A percentile compares a stretch with the other conserved stretches of the same genome.
Evolutionary conservation across 495 filamentous ascomycete species (phyloP).

Genomic region (Cenococcum geophilum): DNA sequence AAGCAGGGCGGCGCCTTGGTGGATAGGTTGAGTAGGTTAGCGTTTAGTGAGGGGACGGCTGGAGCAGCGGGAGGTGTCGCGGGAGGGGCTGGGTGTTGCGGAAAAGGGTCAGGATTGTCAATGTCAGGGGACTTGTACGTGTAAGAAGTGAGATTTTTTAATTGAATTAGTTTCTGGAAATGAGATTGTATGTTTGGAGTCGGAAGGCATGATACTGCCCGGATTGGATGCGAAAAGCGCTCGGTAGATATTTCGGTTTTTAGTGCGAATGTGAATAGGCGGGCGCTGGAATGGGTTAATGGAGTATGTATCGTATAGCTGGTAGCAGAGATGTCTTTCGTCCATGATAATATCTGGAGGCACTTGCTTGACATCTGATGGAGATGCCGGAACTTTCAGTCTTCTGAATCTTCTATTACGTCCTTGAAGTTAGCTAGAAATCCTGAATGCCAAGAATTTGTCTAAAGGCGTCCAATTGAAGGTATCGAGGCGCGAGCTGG

Average conservation of each 20-base stretch:
- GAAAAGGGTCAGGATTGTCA: constrained; percentile 1
- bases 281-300: background rate
- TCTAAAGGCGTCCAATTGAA: too few species aligned
- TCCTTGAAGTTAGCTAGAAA: too few species aligned
- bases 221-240: background rate
- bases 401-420: too few species aligned
- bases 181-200: background rate
- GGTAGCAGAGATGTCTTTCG: background rate
- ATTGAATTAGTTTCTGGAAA: background rate
- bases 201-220: background rate
- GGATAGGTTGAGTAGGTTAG: constrained; percentile 32
- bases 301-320: background rate
- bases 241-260: background rate
- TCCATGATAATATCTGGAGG: background rate
- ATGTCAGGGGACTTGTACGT: background rate
- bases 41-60: constrained; percentile 32
- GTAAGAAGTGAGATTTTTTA: background rate
- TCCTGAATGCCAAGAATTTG: too few species aligned
- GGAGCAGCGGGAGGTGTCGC: background rate
- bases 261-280: background rate
- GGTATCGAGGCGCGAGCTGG: too few species aligned
- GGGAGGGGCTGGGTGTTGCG: constrained; percentile 11
- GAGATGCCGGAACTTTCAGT: too few species aligned
- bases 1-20: constrained; percentile 37
- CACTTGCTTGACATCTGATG: background rate